Evolutionary conservation across 345 rosid genomes (phyloP).

Genomic region (Nephelium lappaceum): DNA sequence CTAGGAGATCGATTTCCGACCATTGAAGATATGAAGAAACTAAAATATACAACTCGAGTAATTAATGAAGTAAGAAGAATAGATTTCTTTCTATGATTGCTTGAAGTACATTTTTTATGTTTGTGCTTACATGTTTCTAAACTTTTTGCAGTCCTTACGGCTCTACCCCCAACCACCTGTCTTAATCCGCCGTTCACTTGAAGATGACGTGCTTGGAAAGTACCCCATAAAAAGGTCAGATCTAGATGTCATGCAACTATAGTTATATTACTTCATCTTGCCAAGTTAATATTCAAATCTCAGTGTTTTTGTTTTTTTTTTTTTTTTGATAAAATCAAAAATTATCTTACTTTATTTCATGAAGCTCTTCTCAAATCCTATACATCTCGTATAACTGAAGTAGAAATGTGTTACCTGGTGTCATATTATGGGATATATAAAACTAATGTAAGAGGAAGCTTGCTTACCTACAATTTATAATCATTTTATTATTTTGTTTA

Average conservation of each 20-base stretch:
- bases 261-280: neutral
- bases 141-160: slow-evolving; percentile 73
- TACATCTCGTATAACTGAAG: neutral
- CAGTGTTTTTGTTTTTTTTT: neutral
- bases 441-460: neutral
- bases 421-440: neutral
- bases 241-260: neutral
- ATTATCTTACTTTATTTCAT: neutral
- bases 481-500: neutral
- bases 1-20: slow-evolving; percentile 87
- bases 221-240: slow-evolving; percentile 79
- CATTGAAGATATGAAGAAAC: slow-evolving; percentile 82
- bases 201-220: slow-evolving; percentile 70
- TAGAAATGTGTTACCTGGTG: neutral
- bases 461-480: neutral
- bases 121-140: slow-evolving; percentile 6
- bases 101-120: slow-evolving; percentile 3
- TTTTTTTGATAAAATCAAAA: neutral
- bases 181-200: slow-evolving; percentile 83
- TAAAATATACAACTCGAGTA: slow-evolving; percentile 87
- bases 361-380: neutral
- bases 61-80: slow-evolving; percentile 74
- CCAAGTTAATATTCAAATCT: neutral
- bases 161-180: slow-evolving; percentile 98
- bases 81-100: slow-evolving; percentile 2